Base-by-base conservation (phyloP, 2,329 filamentous ascomycete genomes). In the Fusarium newnesense region DNA sequence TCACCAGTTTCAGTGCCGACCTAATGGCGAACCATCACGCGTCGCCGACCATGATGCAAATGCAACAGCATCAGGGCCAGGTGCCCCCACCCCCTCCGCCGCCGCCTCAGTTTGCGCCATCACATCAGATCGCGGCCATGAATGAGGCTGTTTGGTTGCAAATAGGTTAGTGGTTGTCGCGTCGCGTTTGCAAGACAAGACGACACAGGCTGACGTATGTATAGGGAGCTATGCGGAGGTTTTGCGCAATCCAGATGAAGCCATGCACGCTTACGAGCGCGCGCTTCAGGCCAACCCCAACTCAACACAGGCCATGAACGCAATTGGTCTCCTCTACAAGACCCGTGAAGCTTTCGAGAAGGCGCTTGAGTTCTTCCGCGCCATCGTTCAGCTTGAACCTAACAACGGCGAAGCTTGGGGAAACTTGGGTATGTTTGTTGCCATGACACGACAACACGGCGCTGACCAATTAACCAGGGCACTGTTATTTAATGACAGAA, bases 401-500 rank as follows among this genome's bases (percentile, higher is more conserved):
- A 92, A 91, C 75, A 98, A 97, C 80, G 96, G 96, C 67, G 96
- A 98, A 82, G 95, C 96, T 49, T 98, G 96, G 96, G 96, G 96
- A 53, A 97, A 95, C 80, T 87, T 98, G 36, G 96, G 94, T 96
- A 87, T 74, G 89, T 54, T 32, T 26, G 24, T 28, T 39, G 37
- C 28, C 34, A 26, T n/a, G 57, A 46, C 69, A 58, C 58, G 40
- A 58, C 57, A 36, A 60, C 54, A 47, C 53, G 66, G 60, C 40
- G 53, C 69, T 78, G 61, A 77, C 74, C 30, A 32, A 60, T 52
- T 56, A 36, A 49, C 19, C 76, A 96, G 94, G 96, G n/a, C 96
- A 98, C 82, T 98, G 96, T 84, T 97, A 96, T 81, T 87, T 99
- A 32, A 99, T 99, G 96, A 97, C 97, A 90, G 96, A 99, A 79